Evolutionary conservation across 2,329 filamentous ascomycete genomes (phyloP), one percentile per base, ranked within the genome.

Genomic region (Diaporthe vaccinii): DNA sequence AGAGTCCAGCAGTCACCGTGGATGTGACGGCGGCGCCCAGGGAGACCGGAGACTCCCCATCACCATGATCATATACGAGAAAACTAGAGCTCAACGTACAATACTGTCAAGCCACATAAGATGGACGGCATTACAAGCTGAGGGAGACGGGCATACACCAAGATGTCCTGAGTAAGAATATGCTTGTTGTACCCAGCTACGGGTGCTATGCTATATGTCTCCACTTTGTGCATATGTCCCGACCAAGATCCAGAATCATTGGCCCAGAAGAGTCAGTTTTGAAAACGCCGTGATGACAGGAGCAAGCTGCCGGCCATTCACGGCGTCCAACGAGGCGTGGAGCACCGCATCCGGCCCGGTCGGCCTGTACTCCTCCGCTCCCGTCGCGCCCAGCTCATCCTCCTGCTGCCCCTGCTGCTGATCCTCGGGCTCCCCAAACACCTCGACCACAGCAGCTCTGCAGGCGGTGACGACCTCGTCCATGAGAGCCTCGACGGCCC

Each of bases 401-500:
- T 74, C 78, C n/a, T 77, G 71, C 74, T 34, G 73, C 68, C 74
- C 46, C 55, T 78, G 74, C 51, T 78, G 77, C 53, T 77, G 76
- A 49, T 78, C 69, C 72, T 76, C 74, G 14, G 78, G 58, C 3
- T 75, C 71, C 0, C 79, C 86, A 82, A 94, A 98, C 0, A 98
- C 93, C 79, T 97, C 93, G 14, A 84, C 86, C 22, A 95, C 87
- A 58, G 93, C 93, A 10, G 85, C 87, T 77, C 84, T 85, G 82
- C 95, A 98, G 77, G 91, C 89, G 59, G 90, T 91, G 14, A 95
- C 85, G 0, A 98, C 93, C 77, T 97, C 95, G 7, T 85, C 88
- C 85, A 96, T 91, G 36, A 94, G 89, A 12, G 86, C 89, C 83
- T 97, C 93, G 4, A 98, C 90, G 9, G 95, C 93, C 20, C 91